Percentiles rank a stretch among this genome's conserved stretches.
phyloP scores from a whole-genome alignment of 1,284 basidiomycete genomes.

The Leccinum fallax region DNA sequence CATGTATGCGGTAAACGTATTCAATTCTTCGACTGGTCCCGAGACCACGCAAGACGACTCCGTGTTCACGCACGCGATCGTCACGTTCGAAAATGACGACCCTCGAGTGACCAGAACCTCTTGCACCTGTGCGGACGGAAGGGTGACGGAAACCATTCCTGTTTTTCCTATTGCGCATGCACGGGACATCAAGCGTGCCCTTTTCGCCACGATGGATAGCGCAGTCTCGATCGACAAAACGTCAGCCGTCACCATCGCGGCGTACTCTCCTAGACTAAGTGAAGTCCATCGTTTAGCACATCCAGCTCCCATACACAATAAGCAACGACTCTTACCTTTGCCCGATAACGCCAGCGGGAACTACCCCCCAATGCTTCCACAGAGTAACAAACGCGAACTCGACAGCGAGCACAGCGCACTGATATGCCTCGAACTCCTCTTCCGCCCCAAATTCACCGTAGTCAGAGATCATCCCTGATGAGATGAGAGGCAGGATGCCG shows the following conservation, averaged over 20 bases:
- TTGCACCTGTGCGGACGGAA: conserved; percentile 39
- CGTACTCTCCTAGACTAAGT: conserved; percentile 69
- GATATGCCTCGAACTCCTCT: conserved; percentile 47
- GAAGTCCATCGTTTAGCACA: not conserved
- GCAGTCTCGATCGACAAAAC: conserved; percentile 58
- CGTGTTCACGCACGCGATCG: conserved; percentile 66
- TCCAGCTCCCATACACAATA: not conserved
- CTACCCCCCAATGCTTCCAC: conserved; percentile 68
- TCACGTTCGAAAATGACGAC: conserved; percentile 39
- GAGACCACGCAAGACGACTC: conserved; percentile 57
- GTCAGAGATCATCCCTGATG: conserved; percentile 10
- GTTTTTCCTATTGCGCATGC: conserved; percentile 47
- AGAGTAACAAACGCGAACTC: conserved; percentile 60
- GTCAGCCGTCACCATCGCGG: conserved; percentile 59
- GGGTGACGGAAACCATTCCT: conserved; percentile 62
- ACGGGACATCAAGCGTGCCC: conserved; percentile 55
- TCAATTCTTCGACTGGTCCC: conserved; percentile 50
- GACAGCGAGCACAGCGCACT: conserved; percentile 59
- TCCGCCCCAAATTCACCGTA: conserved; percentile 17
- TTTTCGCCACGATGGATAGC: conserved; percentile 57
- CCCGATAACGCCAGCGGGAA: conserved; percentile 58
- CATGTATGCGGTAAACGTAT: conserved; percentile 44
- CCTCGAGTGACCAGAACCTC: conserved; percentile 38
- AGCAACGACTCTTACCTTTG: conserved; percentile 54
- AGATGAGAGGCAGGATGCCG: conserved; percentile 52